phyloP scores from a whole-genome alignment of 2,329 filamentous ascomycete species.

The Claviceps sp. region DNA sequence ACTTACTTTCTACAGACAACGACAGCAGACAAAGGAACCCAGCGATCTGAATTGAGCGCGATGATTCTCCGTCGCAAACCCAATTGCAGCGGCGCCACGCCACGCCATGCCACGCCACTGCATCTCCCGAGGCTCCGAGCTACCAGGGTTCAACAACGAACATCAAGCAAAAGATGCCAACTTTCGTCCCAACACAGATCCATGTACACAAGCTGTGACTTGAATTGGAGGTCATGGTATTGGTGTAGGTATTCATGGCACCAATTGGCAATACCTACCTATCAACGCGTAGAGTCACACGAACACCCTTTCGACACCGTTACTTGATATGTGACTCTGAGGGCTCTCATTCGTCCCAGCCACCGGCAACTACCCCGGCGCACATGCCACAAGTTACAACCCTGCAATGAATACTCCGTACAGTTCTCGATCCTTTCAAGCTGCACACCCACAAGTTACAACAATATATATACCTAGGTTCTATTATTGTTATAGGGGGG shows the following conservation, averaged over 20 bases:
- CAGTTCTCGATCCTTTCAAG: not conserved
- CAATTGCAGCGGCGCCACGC: not conserved
- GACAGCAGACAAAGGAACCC: too few relatives aligned
- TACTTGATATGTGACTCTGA: not conserved
- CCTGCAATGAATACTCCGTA: not conserved
- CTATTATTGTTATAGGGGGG: too few relatives aligned
- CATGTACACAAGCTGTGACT: too few relatives aligned
- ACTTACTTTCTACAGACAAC: too few relatives aligned
- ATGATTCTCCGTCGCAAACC: not conserved
- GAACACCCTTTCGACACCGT: not conserved
- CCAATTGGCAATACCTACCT: too few relatives aligned
- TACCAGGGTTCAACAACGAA: not conserved
- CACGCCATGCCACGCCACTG: not conserved
- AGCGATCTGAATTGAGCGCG: not conserved
- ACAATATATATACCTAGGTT: too few relatives aligned
- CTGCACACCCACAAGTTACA: not conserved
- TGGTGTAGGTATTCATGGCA: too few relatives aligned
- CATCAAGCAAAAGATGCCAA: not conserved
- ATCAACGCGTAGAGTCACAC: not conserved
- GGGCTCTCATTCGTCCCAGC: not conserved
- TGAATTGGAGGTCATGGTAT: too few relatives aligned
- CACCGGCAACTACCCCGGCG: not conserved
- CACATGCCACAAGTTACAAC: not conserved
- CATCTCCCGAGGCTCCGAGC: not conserved
- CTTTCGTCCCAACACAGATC: not conserved